Percentiles rank a stretch among this genome's conserved stretches.
phyloP scores from a whole-genome alignment of 331 rosid species.

The Acacia concinna region DNA sequence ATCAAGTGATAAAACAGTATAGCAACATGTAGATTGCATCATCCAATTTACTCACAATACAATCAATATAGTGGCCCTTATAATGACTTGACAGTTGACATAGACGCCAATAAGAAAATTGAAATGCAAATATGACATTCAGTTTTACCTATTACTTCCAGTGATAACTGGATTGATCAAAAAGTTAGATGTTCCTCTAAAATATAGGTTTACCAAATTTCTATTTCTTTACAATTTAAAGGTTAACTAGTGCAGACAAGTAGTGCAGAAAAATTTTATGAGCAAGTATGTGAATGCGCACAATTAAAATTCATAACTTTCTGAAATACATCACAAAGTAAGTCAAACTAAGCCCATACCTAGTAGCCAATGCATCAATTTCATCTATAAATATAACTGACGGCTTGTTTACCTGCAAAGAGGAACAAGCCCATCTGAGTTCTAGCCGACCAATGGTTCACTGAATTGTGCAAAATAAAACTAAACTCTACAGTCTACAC shows the following conservation, averaged over 20 bases:
- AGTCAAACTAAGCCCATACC: slow-evolving; percentile 39
- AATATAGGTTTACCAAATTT: slow-evolving; percentile 23
- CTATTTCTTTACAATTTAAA: slow-evolving; percentile 15
- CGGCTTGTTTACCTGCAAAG: slow-evolving; percentile 93
- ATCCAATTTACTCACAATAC: slow-evolving; percentile 25
- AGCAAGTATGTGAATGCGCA: slow-evolving; percentile 18
- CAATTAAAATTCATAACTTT: slow-evolving; percentile 19
- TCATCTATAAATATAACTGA: slow-evolving; percentile 96
- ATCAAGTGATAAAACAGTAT: not conserved
- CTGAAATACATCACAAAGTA: slow-evolving; percentile 11
- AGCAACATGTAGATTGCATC: slow-evolving; percentile 17
- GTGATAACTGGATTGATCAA: slow-evolving; percentile 21
- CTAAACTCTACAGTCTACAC: not conserved
- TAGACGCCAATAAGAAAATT: slow-evolving; percentile 25
- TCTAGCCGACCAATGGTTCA: not conserved
- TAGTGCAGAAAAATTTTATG: slow-evolving; percentile 8
- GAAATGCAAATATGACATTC: not conserved
- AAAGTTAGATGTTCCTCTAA: not conserved
- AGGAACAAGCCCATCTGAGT: slow-evolving; percentile 1
- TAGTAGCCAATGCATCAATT: slow-evolving; percentile 95
- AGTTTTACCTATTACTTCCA: not conserved
- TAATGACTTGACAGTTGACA: slow-evolving; percentile 10
- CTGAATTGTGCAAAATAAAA: not conserved
- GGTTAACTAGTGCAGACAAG: slow-evolving; percentile 14
- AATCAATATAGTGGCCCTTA: slow-evolving; percentile 14